phyloP scores from a whole-genome alignment of 179 eudicot species.

The Carnegiea gigantea region DNA sequence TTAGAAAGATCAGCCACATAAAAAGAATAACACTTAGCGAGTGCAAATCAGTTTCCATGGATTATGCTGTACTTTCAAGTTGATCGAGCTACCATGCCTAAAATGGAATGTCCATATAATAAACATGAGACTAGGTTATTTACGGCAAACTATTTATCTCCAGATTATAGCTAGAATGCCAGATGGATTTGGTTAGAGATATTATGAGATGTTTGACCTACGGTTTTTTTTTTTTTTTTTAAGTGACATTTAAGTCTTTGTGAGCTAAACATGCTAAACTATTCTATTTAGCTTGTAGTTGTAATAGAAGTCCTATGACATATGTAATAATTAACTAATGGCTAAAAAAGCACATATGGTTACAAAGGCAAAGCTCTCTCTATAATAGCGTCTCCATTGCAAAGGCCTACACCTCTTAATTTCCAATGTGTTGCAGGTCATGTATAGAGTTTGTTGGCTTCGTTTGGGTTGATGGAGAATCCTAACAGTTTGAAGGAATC shows the following conservation, averaged over 20 bases:
- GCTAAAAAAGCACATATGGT: not conserved
- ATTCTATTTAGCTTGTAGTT: not conserved
- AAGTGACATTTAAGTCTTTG: not conserved
- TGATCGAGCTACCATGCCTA: not conserved
- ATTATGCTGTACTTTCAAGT: too few species aligned
- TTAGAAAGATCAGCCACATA: not conserved
- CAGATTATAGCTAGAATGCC: not conserved
- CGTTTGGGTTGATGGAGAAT: slow-evolving; percentile 35
- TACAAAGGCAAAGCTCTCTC: not conserved
- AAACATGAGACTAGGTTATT: not conserved
- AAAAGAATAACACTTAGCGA: not conserved
- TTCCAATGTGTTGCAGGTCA: slow-evolving; percentile 9
- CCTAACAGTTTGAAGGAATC: slow-evolving; percentile 32
- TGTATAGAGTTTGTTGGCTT: not conserved
- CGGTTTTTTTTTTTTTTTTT: not conserved
- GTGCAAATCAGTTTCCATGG: not conserved
- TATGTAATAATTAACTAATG: not conserved
- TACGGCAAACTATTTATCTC: not conserved
- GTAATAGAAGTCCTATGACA: too few species aligned
- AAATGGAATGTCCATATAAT: not conserved
- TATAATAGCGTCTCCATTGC: not conserved
- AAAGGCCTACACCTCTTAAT: not conserved
- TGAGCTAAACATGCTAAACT: not conserved
- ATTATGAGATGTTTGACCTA: not conserved
- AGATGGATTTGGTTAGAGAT: not conserved